Conservation (phyloP, 176 grass and related monocot genomes). For the Triticum timopheevii region DNA sequence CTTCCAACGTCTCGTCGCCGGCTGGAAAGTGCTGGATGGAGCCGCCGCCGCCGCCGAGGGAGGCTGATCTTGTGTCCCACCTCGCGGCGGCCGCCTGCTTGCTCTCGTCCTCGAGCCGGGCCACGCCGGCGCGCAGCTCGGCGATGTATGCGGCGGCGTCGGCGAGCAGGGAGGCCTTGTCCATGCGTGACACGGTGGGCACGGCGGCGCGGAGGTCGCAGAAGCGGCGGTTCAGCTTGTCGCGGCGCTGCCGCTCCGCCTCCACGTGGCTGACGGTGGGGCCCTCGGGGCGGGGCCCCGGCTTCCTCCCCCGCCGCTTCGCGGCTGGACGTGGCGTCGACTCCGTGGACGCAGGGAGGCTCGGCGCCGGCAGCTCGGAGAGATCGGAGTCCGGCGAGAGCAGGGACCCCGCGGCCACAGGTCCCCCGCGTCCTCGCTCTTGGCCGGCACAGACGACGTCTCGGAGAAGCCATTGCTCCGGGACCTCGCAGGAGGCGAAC, state of each 20-base stretch:
- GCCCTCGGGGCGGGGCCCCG: conserved; percentile 5
- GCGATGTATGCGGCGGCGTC: conserved; percentile 72
- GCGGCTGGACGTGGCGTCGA: background rate
- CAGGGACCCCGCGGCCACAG: conserved; percentile 12
- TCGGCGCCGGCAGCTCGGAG: background rate
- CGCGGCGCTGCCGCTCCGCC: conserved; percentile 74
- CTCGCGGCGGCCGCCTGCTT: conserved; percentile 12
- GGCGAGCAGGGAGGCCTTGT: conserved; percentile 84
- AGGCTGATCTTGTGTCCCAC: conserved; percentile 8
- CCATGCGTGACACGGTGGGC: conserved; percentile 80
- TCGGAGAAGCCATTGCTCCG: conserved; percentile 47
- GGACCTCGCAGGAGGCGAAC: conserved; percentile 48
- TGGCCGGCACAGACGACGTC: conserved; percentile 11
- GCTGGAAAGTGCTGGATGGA: background rate
- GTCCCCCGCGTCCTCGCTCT: conserved; percentile 16
- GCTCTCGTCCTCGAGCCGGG: conserved; percentile 42
- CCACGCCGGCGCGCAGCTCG: conserved; percentile 52
- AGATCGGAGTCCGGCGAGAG: conserved; percentile 41
- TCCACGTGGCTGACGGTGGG: conserved; percentile 64
- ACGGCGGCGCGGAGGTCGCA: conserved; percentile 74
- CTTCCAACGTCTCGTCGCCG: conserved; percentile 24
- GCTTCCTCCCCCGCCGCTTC: conserved; percentile 48
- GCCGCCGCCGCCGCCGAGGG: conserved; percentile 3
- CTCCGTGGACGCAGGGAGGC: background rate
- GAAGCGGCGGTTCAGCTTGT: conserved; percentile 79